Evolutionary conservation across 108 stramenopile genomes (phyloP).

Genomic region (Pseudonitzschia multiseries): DNA sequence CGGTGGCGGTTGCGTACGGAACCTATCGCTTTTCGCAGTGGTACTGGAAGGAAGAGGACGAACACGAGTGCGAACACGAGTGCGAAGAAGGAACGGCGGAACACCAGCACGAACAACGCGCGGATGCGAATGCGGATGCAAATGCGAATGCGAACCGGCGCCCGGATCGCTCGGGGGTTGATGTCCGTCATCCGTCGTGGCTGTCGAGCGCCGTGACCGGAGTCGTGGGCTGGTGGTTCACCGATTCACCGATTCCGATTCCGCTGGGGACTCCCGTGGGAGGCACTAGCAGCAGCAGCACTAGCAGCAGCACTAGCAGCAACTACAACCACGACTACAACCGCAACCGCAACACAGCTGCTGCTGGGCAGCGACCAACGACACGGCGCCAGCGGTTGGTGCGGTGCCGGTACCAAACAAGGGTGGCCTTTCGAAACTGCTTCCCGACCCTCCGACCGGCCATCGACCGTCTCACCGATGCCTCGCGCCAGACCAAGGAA

Average conservation of each 20-base stretch:
- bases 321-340: too few relatives aligned
- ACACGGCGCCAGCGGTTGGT: conserved; percentile 17
- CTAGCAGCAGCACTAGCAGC: too few relatives aligned
- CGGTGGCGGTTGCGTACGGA: conserved; percentile 18
- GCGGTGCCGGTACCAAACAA: conserved; percentile 16
- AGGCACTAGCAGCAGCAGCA: too few relatives aligned
- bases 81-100: neutral
- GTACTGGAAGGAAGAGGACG: conserved; percentile 10
- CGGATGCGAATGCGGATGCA: neutral
- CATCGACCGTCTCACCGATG: conserved; percentile 20
- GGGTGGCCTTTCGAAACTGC: conserved; percentile 23
- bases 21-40: conserved; percentile 19
- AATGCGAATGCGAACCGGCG: neutral
- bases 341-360: too few relatives aligned
- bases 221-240: neutral
- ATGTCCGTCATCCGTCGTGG: neutral
- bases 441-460: conserved; percentile 20
- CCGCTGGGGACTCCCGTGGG: too few relatives aligned
- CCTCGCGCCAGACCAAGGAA: conserved; percentile 20
- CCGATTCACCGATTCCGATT: too few relatives aligned
- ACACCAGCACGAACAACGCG: conserved; percentile 5
- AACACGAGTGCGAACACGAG: neutral
- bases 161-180: too few relatives aligned
- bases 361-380: neutral
- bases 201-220: neutral